These are phyloP conservation scores for Globomyces pollinis-pini DNA, from an alignment of 192 early-diverging fungal genomes.

Conservation along the genomic window DNA sequence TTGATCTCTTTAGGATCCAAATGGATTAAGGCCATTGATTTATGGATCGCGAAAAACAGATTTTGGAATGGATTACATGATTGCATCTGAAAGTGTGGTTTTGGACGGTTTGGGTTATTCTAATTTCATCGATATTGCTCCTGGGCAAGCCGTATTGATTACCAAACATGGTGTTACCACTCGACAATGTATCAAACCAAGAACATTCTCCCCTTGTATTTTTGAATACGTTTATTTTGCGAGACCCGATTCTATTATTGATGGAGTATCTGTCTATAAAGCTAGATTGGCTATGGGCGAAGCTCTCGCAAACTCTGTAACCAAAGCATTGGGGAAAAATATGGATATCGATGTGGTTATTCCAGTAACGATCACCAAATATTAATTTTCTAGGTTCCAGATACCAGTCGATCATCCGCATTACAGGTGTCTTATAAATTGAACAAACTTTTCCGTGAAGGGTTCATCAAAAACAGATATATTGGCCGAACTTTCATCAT, in stretches of 20 bases:
- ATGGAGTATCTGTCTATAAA: constrained; percentile 98
- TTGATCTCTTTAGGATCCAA: constrained; percentile 71
- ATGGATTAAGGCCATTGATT: constrained; percentile 94
- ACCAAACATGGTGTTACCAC: constrained; percentile 66
- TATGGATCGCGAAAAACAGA: constrained; percentile 71
- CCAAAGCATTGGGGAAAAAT: constrained; percentile 60
- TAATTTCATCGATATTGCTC: constrained; percentile 82
- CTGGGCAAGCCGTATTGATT: constrained; percentile 92
- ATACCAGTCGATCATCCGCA: constrained; percentile 92
- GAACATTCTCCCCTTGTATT: constrained; percentile 84
- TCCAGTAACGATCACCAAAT: too few relatives aligned
- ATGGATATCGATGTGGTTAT: constrained; percentile 96
- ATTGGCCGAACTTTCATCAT: constrained; percentile 99
- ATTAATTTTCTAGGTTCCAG: too few relatives aligned
- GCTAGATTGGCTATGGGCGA: constrained; percentile 96
- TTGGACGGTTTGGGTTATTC: constrained; percentile 85
- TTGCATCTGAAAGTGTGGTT: constrained; percentile 94
- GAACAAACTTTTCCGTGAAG: constrained; percentile 91
- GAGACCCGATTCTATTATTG: constrained; percentile 95
- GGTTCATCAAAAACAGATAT: constrained; percentile 99
- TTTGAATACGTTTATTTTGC: constrained; percentile 99
- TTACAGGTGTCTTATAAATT: constrained; percentile 86
- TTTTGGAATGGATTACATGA: constrained; percentile 90
- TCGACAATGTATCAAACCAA: constrained; percentile 40
- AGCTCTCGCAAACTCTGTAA: constrained; percentile 79